A percentile compares a stretch with the other conserved stretches of the same genome.
Evolutionary conservation across 257 asterid genomes (phyloP).

Genomic region (Penstemon eatonii): DNA sequence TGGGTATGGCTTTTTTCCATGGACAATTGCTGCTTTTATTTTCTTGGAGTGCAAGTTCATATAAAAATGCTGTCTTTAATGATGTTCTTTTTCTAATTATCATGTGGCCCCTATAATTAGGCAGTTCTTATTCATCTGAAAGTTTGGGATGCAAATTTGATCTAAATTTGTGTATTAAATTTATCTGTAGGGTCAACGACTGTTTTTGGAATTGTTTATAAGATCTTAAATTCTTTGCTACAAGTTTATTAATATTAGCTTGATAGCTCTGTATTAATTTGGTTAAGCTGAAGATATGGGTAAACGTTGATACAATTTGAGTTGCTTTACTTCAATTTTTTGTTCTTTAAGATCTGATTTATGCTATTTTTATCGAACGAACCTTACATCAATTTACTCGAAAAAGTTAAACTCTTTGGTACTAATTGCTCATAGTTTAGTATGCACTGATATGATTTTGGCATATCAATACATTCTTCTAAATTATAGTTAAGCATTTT

Average conservation of each 20-base stretch:
- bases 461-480: not conserved
- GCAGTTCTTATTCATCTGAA: not conserved
- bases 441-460: not conserved
- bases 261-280: conserved; percentile 21
- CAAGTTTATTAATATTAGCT: conserved; percentile 19
- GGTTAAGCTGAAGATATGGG: conserved; percentile 41
- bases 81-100: not conserved
- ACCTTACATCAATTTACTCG: no score
- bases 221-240: conserved; percentile 44
- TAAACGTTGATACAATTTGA: conserved; percentile 20
- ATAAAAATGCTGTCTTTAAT: conserved; percentile 36
- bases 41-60: conserved; percentile 53
- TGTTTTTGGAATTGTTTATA: conserved; percentile 33
- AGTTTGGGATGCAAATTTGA: conserved; percentile 31
- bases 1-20: conserved; percentile 10
- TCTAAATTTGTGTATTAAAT: conserved; percentile 24
- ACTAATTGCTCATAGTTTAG: not conserved
- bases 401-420: no score
- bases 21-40: conserved; percentile 23
- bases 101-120: not conserved
- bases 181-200: conserved; percentile 36
- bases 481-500: not conserved
- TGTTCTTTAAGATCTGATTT: conserved; percentile 40
- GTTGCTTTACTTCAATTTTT: conserved; percentile 13
- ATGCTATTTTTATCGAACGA: no score